Percentiles rank a stretch among this genome's conserved stretches.
Evolutionary conservation across 148 eudicot species (phyloP).

Genomic region (Rhododendron mucronatum): DNA sequence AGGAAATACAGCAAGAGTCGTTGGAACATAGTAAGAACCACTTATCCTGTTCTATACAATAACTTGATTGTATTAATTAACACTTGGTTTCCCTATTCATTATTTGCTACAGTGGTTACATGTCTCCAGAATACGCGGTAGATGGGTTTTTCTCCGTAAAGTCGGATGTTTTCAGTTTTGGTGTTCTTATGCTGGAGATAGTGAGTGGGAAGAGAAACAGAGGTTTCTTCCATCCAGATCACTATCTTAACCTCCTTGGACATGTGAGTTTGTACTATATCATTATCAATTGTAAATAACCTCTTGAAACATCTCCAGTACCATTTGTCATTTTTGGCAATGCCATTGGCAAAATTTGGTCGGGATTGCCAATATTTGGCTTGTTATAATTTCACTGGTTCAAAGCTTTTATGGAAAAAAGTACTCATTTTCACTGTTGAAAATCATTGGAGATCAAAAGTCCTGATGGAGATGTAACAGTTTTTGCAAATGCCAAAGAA

Average conservation of each 20-base stretch:
- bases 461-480: background rate
- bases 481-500: background rate
- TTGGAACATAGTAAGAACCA: too few species aligned
- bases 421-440: background rate
- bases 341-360: background rate
- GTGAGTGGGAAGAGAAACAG: conserved; percentile 14
- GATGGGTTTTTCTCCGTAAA: too few species aligned
- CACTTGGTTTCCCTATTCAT: background rate
- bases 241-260: conserved; percentile 27
- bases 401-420: background rate
- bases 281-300: background rate
- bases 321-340: background rate
- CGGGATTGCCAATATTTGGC: background rate
- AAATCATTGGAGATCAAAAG: background rate
- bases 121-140: too few species aligned
- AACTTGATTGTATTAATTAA: background rate
- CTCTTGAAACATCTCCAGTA: background rate
- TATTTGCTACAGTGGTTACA: conserved; percentile 1
- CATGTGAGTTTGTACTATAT: conserved; percentile 18
- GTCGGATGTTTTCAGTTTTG: too few species aligned
- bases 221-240: conserved; percentile 24
- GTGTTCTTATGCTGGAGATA: too few species aligned
- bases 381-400: background rate
- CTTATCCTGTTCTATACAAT: background rate
- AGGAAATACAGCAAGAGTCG: conserved; percentile 10